Evolutionary conservation across 768 basidiomycete genomes (phyloP).

Genomic region (Mycena leptocephala): DNA sequence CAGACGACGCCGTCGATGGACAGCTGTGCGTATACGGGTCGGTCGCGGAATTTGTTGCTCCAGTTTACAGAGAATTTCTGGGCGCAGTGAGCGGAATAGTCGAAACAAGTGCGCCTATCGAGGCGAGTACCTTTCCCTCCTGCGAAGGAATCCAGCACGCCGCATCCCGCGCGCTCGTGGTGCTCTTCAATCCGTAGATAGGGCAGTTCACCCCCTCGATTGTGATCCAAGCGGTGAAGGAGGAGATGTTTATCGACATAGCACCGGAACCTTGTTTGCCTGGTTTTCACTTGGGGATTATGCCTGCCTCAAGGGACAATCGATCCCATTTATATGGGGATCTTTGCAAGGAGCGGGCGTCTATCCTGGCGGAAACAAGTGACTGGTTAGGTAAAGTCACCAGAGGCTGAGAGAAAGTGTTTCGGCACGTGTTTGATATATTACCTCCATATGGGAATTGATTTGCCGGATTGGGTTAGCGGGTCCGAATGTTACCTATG

Average conservation of each 20-base stretch:
- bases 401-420: background rate
- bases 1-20: slow-evolving; percentile 44
- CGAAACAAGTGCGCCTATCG: background rate
- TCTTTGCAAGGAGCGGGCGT: background rate
- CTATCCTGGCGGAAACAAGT: background rate
- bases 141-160: slow-evolving; percentile 44
- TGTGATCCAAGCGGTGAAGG: slow-evolving; percentile 41
- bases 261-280: background rate
- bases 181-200: slow-evolving; percentile 26
- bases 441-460: background rate
- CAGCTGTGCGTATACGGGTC: slow-evolving; percentile 38
- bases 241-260: slow-evolving; percentile 25
- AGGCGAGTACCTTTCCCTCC: slow-evolving; percentile 35
- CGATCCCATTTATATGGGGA: slow-evolving; percentile 4
- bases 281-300: background rate
- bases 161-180: slow-evolving; percentile 2
- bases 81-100: background rate
- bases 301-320: background rate
- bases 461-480: slow-evolving; percentile 2
- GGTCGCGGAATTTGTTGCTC: slow-evolving; percentile 35
- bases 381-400: background rate
- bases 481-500: too few relatives aligned
- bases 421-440: background rate
- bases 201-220: slow-evolving; percentile 33
- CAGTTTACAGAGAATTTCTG: slow-evolving; percentile 46